Percentiles rank a stretch among this genome's conserved stretches.
phyloP scores from a whole-genome alignment of 2,329 filamentous ascomycete species.

The Aspergillus bombycis region DNA sequence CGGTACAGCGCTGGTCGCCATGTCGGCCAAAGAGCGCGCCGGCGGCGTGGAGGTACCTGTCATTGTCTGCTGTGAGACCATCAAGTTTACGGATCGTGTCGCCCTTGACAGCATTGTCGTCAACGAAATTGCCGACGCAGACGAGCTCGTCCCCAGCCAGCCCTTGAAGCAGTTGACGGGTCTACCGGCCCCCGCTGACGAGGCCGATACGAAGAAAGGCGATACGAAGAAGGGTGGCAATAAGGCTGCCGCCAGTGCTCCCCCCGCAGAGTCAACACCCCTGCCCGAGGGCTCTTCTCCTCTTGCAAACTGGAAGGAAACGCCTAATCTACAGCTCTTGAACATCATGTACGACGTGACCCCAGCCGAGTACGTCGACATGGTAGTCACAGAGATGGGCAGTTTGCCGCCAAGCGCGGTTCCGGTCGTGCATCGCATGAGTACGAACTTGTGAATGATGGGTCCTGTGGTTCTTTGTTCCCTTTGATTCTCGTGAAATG shows the following conservation, averaged over 20 bases:
- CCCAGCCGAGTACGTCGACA: conserved; percentile 79
- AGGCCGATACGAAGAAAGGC: conserved; percentile 21
- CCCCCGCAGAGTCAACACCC: conserved; percentile 26
- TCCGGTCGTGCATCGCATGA: conserved; percentile 69
- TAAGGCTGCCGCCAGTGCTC: conserved; percentile 26
- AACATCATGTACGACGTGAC: conserved; percentile 93
- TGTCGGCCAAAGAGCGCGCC: conserved; percentile 69
- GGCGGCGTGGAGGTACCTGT: conserved; percentile 71
- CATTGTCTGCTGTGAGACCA: conserved; percentile 86
- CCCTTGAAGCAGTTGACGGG: conserved; percentile 37
- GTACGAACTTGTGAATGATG: conserved; percentile 40
- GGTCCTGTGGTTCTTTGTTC: background rate
- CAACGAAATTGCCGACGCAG: conserved; percentile 84
- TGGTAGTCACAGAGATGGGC: conserved; percentile 90
- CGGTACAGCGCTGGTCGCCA: conserved; percentile 84
- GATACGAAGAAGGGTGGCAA: conserved; percentile 38
- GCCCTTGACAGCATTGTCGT: conserved; percentile 89
- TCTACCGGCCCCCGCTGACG: conserved; percentile 29
- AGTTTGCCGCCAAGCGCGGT: conserved; percentile 84
- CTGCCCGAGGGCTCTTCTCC: conserved; percentile 35
- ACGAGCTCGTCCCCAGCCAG: conserved; percentile 57
- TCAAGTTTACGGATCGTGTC: conserved; percentile 92
- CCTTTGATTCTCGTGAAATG: conserved; percentile 4
- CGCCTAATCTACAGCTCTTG: conserved; percentile 63
- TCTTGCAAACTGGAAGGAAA: conserved; percentile 60